These are phyloP conservation scores for Cucumis cinereus DNA, from an alignment of 306 rosid genomes.

Conservation along the genomic window DNA sequence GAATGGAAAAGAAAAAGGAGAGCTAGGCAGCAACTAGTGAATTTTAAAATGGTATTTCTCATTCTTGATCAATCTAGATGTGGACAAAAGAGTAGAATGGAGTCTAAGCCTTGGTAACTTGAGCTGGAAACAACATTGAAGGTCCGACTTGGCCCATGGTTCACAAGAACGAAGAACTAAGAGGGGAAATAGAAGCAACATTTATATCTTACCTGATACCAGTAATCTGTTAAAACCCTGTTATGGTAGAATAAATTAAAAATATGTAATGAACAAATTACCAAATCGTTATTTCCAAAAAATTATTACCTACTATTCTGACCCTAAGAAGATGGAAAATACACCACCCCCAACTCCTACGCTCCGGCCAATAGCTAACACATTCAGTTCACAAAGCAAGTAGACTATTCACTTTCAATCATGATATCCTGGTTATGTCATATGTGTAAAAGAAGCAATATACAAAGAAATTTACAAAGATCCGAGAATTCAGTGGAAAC, in stretches of 20 bases:
- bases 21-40: not conserved
- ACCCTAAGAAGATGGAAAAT: not conserved
- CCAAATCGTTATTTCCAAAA: not conserved
- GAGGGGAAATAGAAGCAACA: not conserved
- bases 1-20: not conserved
- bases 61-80: not conserved
- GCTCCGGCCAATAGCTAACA: not conserved
- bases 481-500: not conserved
- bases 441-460: not conserved
- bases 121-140: not conserved
- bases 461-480: not conserved
- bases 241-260: not conserved
- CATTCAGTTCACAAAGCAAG: not conserved
- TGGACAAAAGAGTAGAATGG: not conserved
- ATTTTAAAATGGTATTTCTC: not conserved
- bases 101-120: not conserved
- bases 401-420: not conserved
- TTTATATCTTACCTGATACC: not conserved
- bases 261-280: not conserved
- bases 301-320: not conserved
- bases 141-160: not conserved
- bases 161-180: not conserved
- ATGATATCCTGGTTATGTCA: not conserved
- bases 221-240: not conserved
- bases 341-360: not conserved